Percentiles rank a stretch among this genome's conserved stretches.
These are phyloP conservation scores for Arthrobotrys sinensis DNA, from an alignment of 2,329 filamentous ascomycete genomes.

Conservation along the genomic window DNA sequence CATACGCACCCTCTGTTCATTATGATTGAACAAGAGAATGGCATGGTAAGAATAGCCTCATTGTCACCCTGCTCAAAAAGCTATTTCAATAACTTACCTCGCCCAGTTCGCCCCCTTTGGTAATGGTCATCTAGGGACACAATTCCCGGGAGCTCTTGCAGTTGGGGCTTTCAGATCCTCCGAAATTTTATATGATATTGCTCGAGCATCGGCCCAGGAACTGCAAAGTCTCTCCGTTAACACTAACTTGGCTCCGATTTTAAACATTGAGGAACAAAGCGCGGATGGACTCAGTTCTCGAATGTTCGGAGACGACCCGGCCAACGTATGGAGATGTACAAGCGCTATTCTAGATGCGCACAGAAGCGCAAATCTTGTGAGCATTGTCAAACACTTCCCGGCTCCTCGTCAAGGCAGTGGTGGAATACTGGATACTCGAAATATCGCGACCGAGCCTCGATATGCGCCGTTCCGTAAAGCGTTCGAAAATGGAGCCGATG, in stretches of 20 bases:
- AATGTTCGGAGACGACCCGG: conserved; percentile 91
- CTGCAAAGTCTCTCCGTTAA: conserved; percentile 94
- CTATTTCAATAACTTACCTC: conserved; percentile 48
- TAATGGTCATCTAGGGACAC: conserved; percentile 67
- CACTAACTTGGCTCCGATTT: conserved; percentile 90
- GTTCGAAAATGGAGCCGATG: conserved; percentile 52
- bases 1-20: conserved; percentile 92
- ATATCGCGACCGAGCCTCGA: conserved; percentile 51
- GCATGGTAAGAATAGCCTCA: conserved; percentile 67
- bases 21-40: conserved; percentile 96
- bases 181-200: conserved; percentile 88
- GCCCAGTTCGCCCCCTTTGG: conserved; percentile 64
- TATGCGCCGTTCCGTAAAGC: conserved; percentile 57
- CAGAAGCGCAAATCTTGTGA: conserved; percentile 70
- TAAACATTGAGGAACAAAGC: conserved; percentile 92
- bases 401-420: conserved; percentile 58
- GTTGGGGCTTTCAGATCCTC: conserved; percentile 91
- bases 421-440: conserved; percentile 53
- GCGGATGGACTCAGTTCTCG: conserved; percentile 92
- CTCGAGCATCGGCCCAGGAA: conserved; percentile 93
- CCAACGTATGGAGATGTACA: conserved; percentile 93
- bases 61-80: not conserved
- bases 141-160: conserved; percentile 97
- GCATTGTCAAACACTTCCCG: conserved; percentile 65
- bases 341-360: conserved; percentile 93